phyloP scores from a whole-genome alignment of 1,284 basidiomycete species.

The Inonotus obliquus region DNA sequence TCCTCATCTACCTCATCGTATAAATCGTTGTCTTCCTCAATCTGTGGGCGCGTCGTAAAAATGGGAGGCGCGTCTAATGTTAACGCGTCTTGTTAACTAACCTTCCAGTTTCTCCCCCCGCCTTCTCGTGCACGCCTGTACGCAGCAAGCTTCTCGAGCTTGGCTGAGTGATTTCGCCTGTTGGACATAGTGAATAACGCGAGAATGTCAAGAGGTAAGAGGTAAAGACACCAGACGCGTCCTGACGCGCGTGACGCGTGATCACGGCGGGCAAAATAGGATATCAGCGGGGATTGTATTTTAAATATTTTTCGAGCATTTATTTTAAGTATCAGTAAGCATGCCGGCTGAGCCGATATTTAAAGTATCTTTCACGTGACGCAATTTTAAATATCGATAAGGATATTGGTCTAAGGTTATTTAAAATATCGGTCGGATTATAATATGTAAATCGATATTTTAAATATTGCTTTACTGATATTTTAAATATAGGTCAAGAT shows the following conservation, averaged over 20 bases:
- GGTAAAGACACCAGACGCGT: conserved; percentile 11
- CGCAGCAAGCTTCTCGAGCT: conserved; percentile 31
- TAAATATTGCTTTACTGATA: too few relatives aligned
- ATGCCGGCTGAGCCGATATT: too few relatives aligned
- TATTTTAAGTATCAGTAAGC: too few relatives aligned
- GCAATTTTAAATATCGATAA: too few relatives aligned
- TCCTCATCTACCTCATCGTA: conserved; percentile 95
- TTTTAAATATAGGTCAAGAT: too few relatives aligned
- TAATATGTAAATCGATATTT: too few relatives aligned
- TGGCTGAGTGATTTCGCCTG: conserved; percentile 27
- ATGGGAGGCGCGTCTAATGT: not conserved
- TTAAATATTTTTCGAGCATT: too few relatives aligned
- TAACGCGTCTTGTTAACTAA: conserved; percentile 22
- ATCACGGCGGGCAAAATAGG: not conserved
- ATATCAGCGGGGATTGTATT: too few relatives aligned
- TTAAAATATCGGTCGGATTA: too few relatives aligned
- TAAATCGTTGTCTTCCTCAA: conserved; percentile 66
- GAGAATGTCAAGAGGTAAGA: not conserved
- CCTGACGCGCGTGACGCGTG: conserved; percentile 4
- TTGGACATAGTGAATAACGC: conserved; percentile 9
- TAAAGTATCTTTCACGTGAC: too few relatives aligned
- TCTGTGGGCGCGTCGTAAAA: conserved; percentile 26
- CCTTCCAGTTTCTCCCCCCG: conserved; percentile 34
- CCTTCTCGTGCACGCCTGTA: conserved; percentile 35
- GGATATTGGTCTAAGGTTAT: too few relatives aligned